These are phyloP conservation scores for Boletus albobrunnescens DNA, from an alignment of 1,284 basidiomycete genomes.

Conservation along the genomic window DNA sequence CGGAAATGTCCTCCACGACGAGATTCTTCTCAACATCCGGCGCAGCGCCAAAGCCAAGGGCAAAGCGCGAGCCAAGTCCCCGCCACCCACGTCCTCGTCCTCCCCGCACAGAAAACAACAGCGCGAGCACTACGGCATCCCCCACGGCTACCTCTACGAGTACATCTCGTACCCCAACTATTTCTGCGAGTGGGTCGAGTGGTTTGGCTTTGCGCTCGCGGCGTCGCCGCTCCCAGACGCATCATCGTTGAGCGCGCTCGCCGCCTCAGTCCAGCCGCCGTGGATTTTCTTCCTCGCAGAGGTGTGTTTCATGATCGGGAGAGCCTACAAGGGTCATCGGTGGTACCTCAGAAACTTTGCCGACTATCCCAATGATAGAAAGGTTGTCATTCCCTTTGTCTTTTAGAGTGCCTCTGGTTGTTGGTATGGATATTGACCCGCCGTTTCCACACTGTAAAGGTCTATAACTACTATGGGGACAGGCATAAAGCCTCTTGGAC, in stretches of 20 bases:
- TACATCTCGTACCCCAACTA: conserved; percentile 92
- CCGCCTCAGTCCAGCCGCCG: conserved; percentile 53
- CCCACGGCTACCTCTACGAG: conserved; percentile 74
- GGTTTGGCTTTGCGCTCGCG: conserved; percentile 75
- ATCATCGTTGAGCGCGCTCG: conserved; percentile 33
- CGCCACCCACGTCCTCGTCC: neutral
- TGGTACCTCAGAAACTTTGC: conserved; percentile 79
- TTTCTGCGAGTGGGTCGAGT: conserved; percentile 88
- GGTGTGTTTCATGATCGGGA: conserved; percentile 70
- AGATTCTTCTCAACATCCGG: conserved; percentile 76
- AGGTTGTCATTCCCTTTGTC: conserved; percentile 63
- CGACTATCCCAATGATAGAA: conserved; percentile 63
- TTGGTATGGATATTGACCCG: too few relatives aligned
- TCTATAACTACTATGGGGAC: too few relatives aligned
- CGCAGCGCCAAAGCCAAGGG: conserved; percentile 42
- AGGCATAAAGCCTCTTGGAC: too few relatives aligned
- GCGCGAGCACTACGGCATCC: conserved; percentile 71
- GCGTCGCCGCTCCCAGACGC: conserved; percentile 42
- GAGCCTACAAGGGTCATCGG: conserved; percentile 73
- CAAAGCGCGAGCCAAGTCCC: conserved; percentile 32
- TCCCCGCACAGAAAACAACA: conserved; percentile 16
- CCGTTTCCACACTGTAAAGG: too few relatives aligned
- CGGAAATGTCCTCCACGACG: conserved; percentile 86
- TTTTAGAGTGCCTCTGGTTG: conserved; percentile 34
- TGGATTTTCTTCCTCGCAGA: conserved; percentile 76